Base-by-base conservation (phyloP, 805 yeast genomes). In the Hanseniaspora nectarophila region DNA sequence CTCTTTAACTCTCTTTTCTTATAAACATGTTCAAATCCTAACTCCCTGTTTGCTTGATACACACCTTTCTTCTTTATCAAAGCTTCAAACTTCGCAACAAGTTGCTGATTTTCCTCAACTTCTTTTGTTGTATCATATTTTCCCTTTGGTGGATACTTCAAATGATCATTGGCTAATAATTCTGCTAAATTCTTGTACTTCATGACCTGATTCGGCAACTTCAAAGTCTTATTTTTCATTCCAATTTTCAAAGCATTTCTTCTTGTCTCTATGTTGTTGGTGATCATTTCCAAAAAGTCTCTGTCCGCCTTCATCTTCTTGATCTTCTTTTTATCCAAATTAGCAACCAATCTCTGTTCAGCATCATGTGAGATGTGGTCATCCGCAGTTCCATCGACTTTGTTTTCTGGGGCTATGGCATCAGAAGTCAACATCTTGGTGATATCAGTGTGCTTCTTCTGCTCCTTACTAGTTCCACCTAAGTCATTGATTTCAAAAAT, bases 291-390 rank as follows among this genome's bases (percentile, higher is more conserved):
- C 85, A 43, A 87, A 68, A 75, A 85, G 74, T 47, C 92, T 70
- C 63, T 90, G 2, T 16, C 26, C 7, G 42, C 97, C 54, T 97
- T 71, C 2, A 82, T 85, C 62, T 89, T 87, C 54, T 97, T 68
- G 54, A 89, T 85, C 0, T 97, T 96, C 65, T 90, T 90, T 58
- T 89, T 88, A 55, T 97, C 98, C 63, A 84, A 87, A 0, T 97
- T 88, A 60, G 87, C 89, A 12, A 95, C 85, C 56, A 90, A 69
- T 58, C 98, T 75, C 1, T 96, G 95, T 45, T 82, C 75, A 0
- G 98, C 98, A 63, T 92, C 98, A 42, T 49, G 53, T 7, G 53
- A 33, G 4, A 49, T 42, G 3, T 33, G 23, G 2, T 49, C 46
- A 18, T 8, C 8, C 18, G n/a, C 86, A 78, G 7, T 89, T 66